Conservation (phyloP, 352 stramenopile genomes). For the Phytophthora constricta region DNA sequence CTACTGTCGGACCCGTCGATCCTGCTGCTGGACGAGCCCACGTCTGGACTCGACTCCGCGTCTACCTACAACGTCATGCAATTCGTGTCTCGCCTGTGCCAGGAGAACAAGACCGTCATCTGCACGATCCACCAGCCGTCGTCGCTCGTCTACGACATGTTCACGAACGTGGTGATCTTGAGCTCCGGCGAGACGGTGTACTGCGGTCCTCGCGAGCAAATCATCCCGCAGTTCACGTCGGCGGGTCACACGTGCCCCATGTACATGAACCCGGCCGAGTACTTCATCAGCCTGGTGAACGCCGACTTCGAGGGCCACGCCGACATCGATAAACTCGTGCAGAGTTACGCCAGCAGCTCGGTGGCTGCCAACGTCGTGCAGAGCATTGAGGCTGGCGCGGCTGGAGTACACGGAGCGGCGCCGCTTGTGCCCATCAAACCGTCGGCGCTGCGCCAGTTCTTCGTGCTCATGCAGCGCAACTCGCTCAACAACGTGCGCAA, state of each 20-base stretch:
- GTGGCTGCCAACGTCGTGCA: background rate
- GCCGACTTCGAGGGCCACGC: conserved; percentile 35
- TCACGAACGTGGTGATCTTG: conserved; percentile 60
- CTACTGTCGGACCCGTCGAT: conserved; percentile 92
- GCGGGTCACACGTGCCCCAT: conserved; percentile 49
- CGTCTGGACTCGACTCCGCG: conserved; percentile 85
- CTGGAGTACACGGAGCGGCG: background rate
- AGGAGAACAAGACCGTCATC: conserved; percentile 61
- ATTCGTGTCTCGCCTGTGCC: conserved; percentile 39
- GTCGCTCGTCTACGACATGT: conserved; percentile 60
- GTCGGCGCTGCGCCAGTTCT: conserved; percentile 47
- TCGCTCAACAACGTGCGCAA: conserved; percentile 60
- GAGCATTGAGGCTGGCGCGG: background rate
- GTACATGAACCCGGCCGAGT: conserved; percentile 64
- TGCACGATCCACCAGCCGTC: conserved; percentile 82
- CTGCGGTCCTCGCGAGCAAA: conserved; percentile 68
- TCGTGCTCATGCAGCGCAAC: conserved; percentile 50
- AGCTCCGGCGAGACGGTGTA: conserved; percentile 81
- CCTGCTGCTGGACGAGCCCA: conserved; percentile 94
- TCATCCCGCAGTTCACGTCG: conserved; percentile 44
- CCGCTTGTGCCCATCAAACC: conserved; percentile 8
- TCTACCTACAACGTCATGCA: conserved; percentile 87
- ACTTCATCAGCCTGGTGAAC: conserved; percentile 55
- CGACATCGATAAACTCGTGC: background rate
- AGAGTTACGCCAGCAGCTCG: background rate